phyloP scores from a whole-genome alignment of 2,329 filamentous ascomycete genomes.

The Fusarium sp. region DNA sequence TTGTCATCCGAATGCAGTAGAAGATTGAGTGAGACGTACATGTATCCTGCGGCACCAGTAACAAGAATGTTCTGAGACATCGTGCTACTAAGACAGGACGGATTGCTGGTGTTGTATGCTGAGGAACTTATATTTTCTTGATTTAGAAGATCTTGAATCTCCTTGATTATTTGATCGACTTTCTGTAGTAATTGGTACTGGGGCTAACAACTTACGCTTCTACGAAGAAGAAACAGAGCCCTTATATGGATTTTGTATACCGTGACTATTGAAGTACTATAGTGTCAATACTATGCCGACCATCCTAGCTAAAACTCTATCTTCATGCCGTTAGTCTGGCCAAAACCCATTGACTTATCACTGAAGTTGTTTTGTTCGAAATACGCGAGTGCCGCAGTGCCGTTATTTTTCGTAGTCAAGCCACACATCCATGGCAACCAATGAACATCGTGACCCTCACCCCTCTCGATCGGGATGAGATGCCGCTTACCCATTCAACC shows the following conservation, averaged over 20 bases:
- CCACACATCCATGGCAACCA: background rate
- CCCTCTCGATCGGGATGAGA: background rate
- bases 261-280: background rate
- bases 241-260: background rate
- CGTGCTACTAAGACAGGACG: too few relatives aligned
- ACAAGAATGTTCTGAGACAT: background rate
- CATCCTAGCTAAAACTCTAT: background rate
- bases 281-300: background rate
- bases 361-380: background rate
- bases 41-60: background rate
- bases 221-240: background rate
- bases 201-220: too few relatives aligned
- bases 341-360: too few relatives aligned
- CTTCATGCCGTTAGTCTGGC: background rate
- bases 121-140: too few relatives aligned
- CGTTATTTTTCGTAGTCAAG: background rate
- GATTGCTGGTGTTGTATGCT: background rate
- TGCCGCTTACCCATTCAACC: too few relatives aligned
- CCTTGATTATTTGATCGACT: too few relatives aligned
- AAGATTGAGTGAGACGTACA: background rate
- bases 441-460: background rate
- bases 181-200: too few relatives aligned
- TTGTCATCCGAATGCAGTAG: accelerated
- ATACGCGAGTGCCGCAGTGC: background rate
- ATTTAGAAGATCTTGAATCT: too few relatives aligned